A percentile compares a stretch with the other conserved stretches of the same genome.
Conservation (phyloP, 2,329 filamentous ascomycete species). For the Diaporthe velutina region DNA sequence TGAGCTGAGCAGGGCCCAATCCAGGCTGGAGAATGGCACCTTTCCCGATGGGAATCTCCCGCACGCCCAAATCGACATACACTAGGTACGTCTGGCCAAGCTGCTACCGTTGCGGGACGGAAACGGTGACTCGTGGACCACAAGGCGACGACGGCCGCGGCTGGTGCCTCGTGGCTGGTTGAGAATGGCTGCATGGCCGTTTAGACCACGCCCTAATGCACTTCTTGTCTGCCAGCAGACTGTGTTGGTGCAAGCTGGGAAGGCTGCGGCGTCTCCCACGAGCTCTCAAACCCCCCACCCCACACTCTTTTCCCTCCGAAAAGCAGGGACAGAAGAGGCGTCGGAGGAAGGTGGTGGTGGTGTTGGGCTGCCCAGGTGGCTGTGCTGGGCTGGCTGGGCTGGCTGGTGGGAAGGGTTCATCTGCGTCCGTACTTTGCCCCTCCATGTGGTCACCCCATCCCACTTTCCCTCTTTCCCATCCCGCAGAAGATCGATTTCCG, state of each 20-base stretch:
- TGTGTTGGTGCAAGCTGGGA: background rate
- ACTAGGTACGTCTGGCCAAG: background rate
- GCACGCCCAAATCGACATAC: slow-evolving; percentile 13
- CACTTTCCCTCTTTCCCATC: slow-evolving; percentile 35
- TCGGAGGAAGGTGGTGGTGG: background rate
- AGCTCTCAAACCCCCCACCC: background rate
- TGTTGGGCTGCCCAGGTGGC: background rate
- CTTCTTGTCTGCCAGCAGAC: background rate
- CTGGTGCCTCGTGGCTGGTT: background rate
- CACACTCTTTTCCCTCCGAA: background rate
- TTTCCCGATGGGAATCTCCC: slow-evolving; percentile 29
- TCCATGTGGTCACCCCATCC: slow-evolving; percentile 22
- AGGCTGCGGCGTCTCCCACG: background rate
- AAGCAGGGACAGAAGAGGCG: background rate
- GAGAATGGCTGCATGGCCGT: background rate
- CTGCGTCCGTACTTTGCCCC: slow-evolving; percentile 4
- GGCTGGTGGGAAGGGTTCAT: slow-evolving; percentile 1
- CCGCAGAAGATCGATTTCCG: slow-evolving; percentile 30
- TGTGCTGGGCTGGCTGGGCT: background rate
- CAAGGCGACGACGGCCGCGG: background rate
- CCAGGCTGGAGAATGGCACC: slow-evolving; percentile 15
- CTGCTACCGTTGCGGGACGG: slow-evolving; percentile 12
- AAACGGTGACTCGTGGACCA: slow-evolving; percentile 16
- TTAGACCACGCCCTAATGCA: background rate
- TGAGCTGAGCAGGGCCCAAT: background rate